phyloP scores from a whole-genome alignment of 768 basidiomycete species.

The Rhizopogon sp. region DNA sequence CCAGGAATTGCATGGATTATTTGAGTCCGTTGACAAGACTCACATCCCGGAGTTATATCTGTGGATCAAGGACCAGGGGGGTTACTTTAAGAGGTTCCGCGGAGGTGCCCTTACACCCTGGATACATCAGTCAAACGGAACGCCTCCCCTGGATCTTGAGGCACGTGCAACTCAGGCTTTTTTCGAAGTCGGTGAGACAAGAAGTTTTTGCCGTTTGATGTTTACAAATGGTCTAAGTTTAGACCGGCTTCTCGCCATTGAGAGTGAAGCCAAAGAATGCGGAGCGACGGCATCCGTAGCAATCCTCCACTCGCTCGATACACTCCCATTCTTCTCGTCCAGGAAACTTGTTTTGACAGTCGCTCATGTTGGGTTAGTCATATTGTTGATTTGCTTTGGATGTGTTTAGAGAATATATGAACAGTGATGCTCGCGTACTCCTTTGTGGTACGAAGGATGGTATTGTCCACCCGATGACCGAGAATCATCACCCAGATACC shows the following conservation, averaged over 20 bases:
- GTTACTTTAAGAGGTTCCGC: constrained; percentile 86
- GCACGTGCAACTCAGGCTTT: constrained; percentile 85
- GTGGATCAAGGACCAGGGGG: constrained; percentile 77
- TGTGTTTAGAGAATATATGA: not conserved
- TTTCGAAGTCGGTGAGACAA: constrained; percentile 59
- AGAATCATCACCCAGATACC: constrained; percentile 93
- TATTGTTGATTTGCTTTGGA: not conserved
- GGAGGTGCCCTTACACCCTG: constrained; percentile 78
- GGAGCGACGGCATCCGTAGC: constrained; percentile 92
- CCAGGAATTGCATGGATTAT: constrained; percentile 79
- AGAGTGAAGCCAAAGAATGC: constrained; percentile 64
- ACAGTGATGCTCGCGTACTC: constrained; percentile 85
- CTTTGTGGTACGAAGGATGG: constrained; percentile 74
- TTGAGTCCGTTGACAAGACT: constrained; percentile 71
- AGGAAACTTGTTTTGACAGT: constrained; percentile 74
- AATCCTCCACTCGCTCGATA: constrained; percentile 86
- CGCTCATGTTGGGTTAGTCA: constrained; percentile 82
- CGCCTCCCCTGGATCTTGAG: constrained; percentile 61
- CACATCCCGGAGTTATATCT: constrained; percentile 70
- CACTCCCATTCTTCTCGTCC: constrained; percentile 80
- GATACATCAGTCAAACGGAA: constrained; percentile 31
- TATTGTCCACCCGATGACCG: constrained; percentile 79
- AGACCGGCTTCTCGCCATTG: constrained; percentile 67
- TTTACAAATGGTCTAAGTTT: constrained; percentile 19
- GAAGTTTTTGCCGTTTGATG: not conserved